phyloP scores from a whole-genome alignment of 2,329 filamentous ascomycete genomes.

The Ophiostoma montium region DNA sequence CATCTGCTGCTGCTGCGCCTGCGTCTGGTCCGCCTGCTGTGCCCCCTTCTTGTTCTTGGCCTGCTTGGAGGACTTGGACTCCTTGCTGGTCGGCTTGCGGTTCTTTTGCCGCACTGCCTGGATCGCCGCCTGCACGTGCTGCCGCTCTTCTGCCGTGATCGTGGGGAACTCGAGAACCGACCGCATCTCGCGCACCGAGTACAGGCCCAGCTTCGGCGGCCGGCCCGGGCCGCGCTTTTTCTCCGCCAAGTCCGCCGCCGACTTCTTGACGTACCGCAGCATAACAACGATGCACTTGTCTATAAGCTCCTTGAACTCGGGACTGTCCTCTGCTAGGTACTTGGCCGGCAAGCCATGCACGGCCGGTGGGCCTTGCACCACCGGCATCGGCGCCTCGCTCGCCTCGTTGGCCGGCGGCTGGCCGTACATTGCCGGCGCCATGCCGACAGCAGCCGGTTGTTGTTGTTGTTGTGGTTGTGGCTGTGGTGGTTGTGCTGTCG shows the following conservation, averaged over 20 bases:
- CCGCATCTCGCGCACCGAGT: constrained; percentile 63
- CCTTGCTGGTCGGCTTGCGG: constrained; percentile 1
- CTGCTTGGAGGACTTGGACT: background rate
- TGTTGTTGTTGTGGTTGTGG: background rate
- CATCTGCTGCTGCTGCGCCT: background rate
- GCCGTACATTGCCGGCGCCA: background rate
- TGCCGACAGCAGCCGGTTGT: too few relatives aligned
- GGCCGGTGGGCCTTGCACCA: too few relatives aligned
- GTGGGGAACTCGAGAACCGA: constrained; percentile 27
- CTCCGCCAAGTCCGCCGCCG: constrained; percentile 23
- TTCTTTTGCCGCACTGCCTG: constrained; percentile 8
- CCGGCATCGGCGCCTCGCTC: too few relatives aligned
- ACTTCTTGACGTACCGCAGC: background rate
- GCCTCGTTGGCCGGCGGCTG: too few relatives aligned
- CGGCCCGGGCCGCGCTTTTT: constrained; percentile 66
- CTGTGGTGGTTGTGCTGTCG: background rate
- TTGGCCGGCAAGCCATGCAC: background rate
- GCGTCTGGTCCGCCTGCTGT: background rate
- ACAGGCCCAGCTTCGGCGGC: constrained; percentile 69
- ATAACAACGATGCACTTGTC: constrained; percentile 4
- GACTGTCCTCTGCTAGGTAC: background rate
- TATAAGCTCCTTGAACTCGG: constrained; percentile 4
- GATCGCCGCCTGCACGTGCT: constrained; percentile 2
- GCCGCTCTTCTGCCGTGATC: constrained; percentile 1
- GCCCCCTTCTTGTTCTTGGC: background rate